Evolutionary conservation across 441 rosid genomes (phyloP).

Genomic region (Euphorbia celastroides): DNA sequence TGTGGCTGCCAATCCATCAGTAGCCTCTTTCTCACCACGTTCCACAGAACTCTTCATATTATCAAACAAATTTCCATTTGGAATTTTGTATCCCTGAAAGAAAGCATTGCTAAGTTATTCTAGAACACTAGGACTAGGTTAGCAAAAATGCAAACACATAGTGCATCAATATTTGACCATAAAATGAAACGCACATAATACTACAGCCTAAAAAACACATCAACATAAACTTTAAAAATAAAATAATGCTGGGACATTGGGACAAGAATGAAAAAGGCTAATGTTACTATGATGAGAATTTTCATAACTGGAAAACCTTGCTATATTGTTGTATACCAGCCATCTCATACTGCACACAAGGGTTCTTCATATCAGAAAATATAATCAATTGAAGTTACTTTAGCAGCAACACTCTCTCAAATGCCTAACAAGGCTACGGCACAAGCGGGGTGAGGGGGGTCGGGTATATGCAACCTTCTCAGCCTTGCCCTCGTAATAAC

Average conservation of each 20-base stretch:
- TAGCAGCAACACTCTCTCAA: no score
- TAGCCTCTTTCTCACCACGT: slow-evolving; percentile 30
- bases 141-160: slow-evolving; percentile 10
- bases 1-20: slow-evolving; percentile 20
- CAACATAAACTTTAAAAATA: no score
- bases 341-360: background rate
- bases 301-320: background rate
- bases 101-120: slow-evolving; percentile 22
- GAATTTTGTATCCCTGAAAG: slow-evolving; percentile 36
- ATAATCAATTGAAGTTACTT: background rate
- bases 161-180: background rate
- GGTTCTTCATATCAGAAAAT: background rate
- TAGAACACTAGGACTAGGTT: slow-evolving; percentile 8
- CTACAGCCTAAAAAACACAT: background rate
- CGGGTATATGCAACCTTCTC: no score
- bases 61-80: slow-evolving; percentile 25
- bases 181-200: background rate
- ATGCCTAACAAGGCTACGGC: no score
- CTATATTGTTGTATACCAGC: background rate
- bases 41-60: slow-evolving; percentile 26
- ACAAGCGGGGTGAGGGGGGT: no score
- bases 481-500: no score
- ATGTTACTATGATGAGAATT: background rate
- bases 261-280: no score
- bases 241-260: no score